These are phyloP conservation scores for Trichoderma hamatum DNA, from an alignment of 2,329 filamentous ascomycete species.

Conservation along the genomic window DNA sequence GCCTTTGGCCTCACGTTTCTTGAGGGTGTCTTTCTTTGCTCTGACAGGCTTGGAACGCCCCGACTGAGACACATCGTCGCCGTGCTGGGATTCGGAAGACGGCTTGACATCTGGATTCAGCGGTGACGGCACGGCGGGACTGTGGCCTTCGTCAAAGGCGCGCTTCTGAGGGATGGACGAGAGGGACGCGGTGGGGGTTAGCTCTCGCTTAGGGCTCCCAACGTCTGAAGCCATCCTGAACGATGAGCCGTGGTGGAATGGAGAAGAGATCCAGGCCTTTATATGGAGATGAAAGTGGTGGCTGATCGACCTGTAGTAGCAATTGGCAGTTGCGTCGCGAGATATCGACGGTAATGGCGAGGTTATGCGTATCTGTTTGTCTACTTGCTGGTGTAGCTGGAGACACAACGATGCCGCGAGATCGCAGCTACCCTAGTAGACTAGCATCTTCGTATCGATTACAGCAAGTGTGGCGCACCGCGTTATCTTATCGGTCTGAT, in stretches of 20 bases:
- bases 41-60: slow-evolving; percentile 47
- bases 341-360: background rate
- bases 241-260: background rate
- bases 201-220: slow-evolving; percentile 46
- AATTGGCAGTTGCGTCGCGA: background rate
- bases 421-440: background rate
- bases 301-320: background rate
- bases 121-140: slow-evolving; percentile 71
- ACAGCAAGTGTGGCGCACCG: background rate
- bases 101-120: slow-evolving; percentile 67
- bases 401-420: background rate
- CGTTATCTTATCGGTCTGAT: slow-evolving; percentile 26
- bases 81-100: slow-evolving; percentile 42
- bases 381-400: background rate
- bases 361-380: background rate
- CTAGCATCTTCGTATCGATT: background rate
- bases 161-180: slow-evolving; percentile 66
- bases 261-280: background rate
- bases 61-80: slow-evolving; percentile 50
- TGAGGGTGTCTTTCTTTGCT: slow-evolving; percentile 67
- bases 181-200: slow-evolving; percentile 45
- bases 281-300: background rate
- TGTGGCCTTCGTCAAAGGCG: slow-evolving; percentile 68
- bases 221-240: slow-evolving; percentile 43
- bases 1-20: slow-evolving; percentile 68